Percentiles rank a stretch among this genome's conserved stretches.
Evolutionary conservation across 805 yeast species (phyloP).

Genomic region (Suhomyces sp.): DNA sequence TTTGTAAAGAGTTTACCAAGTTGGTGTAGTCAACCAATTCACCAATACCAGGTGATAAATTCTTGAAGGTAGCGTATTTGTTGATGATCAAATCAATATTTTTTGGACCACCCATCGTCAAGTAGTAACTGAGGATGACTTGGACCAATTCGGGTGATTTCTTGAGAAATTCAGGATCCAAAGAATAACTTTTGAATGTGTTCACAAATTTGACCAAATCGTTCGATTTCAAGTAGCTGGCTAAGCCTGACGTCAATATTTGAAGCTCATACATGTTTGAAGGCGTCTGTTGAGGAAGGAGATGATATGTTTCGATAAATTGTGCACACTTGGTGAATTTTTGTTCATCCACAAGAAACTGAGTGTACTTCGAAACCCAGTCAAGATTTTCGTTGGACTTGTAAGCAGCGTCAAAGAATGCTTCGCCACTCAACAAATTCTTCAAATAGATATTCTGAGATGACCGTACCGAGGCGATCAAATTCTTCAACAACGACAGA

Average conservation of each 20-base stretch:
- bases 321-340: slow-evolving; percentile 3
- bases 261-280: background rate
- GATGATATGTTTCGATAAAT: slow-evolving; percentile 7
- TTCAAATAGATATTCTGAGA: slow-evolving; percentile 22
- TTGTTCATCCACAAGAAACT: slow-evolving; percentile 7
- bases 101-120: slow-evolving; percentile 13
- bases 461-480: slow-evolving; percentile 1
- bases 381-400: slow-evolving; percentile 5
- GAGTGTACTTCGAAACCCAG: slow-evolving; percentile 20
- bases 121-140: slow-evolving; percentile 23
- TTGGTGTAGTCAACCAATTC: slow-evolving; percentile 17
- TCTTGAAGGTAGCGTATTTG: slow-evolving; percentile 14
- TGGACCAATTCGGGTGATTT: slow-evolving; percentile 14
- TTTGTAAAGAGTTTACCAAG: slow-evolving; percentile 18
- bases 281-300: background rate
- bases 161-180: slow-evolving; percentile 9
- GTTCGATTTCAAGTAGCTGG: slow-evolving; percentile 11
- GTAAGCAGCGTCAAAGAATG: slow-evolving; percentile 8
- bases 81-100: slow-evolving; percentile 13
- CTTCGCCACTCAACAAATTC: slow-evolving; percentile 8
- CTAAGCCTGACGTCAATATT: background rate
- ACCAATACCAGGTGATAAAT: slow-evolving; percentile 12
- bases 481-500: slow-evolving; percentile 4
- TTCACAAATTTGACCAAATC: slow-evolving; percentile 13
- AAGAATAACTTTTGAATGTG: slow-evolving; percentile 15